A percentile compares a stretch with the other conserved stretches of the same genome.
Evolutionary conservation across 2,329 filamentous ascomycete genomes (phyloP).

Genomic region (Curvularia eragrostidis): DNA sequence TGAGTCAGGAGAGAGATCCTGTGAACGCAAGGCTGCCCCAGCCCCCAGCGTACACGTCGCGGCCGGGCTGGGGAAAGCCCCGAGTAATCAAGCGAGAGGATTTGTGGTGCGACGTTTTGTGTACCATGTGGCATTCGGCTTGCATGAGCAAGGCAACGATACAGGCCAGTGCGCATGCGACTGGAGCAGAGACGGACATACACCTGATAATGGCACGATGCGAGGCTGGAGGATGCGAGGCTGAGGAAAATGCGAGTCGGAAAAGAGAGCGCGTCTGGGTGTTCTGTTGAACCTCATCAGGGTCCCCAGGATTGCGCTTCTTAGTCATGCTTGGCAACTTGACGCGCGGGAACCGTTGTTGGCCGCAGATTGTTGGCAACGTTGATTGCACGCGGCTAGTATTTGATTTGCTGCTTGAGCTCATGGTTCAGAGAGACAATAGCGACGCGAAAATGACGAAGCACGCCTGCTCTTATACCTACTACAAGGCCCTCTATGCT

Average conservation of each 20-base stretch:
- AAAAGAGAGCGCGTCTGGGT: neutral
- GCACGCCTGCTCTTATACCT: neutral
- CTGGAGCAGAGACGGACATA: neutral
- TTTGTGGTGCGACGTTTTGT: conserved; percentile 1
- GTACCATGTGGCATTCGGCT: conserved; percentile 4
- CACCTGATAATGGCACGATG: neutral
- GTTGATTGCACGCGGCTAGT: neutral
- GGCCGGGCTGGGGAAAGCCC: neutral
- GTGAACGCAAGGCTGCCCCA: neutral
- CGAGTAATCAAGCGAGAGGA: neutral
- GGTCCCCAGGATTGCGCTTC: neutral
- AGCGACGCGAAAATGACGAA: neutral
- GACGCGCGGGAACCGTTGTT: neutral
- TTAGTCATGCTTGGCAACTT: neutral
- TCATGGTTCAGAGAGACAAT: neutral
- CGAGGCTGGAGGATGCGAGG: neutral
- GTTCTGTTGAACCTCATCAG: neutral
- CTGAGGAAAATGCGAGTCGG: neutral
- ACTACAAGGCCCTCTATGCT: neutral
- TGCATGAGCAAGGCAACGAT: neutral
- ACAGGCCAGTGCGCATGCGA: neutral
- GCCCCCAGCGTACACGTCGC: neutral
- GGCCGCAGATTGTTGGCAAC: neutral
- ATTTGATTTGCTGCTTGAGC: neutral
- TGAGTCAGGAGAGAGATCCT: neutral